Evolutionary conservation across 2,329 filamentous ascomycete species (phyloP).

Genomic region (Colletotrichum brevisporum): DNA sequence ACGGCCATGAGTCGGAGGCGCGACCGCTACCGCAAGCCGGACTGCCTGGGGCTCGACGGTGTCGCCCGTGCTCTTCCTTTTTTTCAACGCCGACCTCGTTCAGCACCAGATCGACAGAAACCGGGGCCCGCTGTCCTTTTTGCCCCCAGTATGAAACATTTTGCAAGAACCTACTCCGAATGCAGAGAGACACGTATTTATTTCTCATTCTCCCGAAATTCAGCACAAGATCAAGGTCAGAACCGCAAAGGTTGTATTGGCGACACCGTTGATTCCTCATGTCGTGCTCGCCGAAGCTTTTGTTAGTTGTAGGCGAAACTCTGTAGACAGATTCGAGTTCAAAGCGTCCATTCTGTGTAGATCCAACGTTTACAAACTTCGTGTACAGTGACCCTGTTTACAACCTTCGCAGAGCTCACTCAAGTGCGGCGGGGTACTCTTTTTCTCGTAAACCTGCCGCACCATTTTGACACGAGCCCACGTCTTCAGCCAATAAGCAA

Average conservation of each 20-base stretch:
- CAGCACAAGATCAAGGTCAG: no score
- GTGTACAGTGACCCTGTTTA: conserved; percentile 48
- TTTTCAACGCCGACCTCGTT: conserved; percentile 47
- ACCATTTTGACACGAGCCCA: conserved; percentile 50
- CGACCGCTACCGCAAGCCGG: conserved; percentile 43
- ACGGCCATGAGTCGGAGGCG: conserved; percentile 41
- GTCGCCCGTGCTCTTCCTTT: conserved; percentile 53
- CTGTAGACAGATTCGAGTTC: no score
- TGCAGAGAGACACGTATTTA: no score
- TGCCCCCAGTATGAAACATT: no score
- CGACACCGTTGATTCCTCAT: no score
- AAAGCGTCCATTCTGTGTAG: no score
- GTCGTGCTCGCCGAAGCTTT: no score
- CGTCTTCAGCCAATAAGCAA: conserved; percentile 54
- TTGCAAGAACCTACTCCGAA: no score
- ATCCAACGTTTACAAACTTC: background rate
- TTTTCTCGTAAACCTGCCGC: background rate
- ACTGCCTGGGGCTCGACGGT: conserved; percentile 51
- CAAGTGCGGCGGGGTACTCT: conserved; percentile 45
- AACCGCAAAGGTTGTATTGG: no score
- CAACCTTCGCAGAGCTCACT: conserved; percentile 53
- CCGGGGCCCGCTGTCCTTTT: background rate
- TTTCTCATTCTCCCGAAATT: no score
- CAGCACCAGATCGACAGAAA: conserved; percentile 46
- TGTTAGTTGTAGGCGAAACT: no score